These are phyloP conservation scores for Corniculantispora saksenae DNA, from an alignment of 2,329 filamentous ascomycete species.

Conservation along the genomic window DNA sequence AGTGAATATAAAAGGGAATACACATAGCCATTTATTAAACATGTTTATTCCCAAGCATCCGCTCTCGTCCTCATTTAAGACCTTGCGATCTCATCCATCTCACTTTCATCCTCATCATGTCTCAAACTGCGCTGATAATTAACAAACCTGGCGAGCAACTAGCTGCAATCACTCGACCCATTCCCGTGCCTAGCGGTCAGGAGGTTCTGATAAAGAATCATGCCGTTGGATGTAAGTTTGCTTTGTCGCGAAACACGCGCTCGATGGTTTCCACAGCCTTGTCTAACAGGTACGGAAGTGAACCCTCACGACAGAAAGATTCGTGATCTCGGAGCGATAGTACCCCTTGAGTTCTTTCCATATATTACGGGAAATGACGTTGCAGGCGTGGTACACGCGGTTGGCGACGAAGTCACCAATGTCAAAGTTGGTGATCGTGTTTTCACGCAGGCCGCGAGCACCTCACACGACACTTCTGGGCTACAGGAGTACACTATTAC, in stretches of 20 bases:
- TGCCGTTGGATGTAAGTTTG: background rate
- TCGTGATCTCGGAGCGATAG: background rate
- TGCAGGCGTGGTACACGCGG: background rate
- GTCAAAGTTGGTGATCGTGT: background rate
- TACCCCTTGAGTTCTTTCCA: background rate
- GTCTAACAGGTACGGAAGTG: background rate
- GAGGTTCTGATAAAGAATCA: background rate
- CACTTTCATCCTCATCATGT: background rate
- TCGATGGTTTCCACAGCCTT: background rate
- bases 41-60: background rate
- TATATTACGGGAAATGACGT: background rate
- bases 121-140: background rate
- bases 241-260: background rate
- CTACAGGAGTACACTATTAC: background rate
- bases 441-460: background rate
- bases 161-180: background rate
- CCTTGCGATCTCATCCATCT: background rate
- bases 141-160: background rate
- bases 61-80: too few relatives aligned
- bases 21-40: too few relatives aligned
- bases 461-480: background rate
- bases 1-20: background rate
- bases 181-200: background rate
- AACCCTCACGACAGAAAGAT: background rate
- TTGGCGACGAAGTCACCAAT: background rate